Base-by-base conservation (phyloP, 108 stramenopile species). In the Cyclotella baltica region DNA sequence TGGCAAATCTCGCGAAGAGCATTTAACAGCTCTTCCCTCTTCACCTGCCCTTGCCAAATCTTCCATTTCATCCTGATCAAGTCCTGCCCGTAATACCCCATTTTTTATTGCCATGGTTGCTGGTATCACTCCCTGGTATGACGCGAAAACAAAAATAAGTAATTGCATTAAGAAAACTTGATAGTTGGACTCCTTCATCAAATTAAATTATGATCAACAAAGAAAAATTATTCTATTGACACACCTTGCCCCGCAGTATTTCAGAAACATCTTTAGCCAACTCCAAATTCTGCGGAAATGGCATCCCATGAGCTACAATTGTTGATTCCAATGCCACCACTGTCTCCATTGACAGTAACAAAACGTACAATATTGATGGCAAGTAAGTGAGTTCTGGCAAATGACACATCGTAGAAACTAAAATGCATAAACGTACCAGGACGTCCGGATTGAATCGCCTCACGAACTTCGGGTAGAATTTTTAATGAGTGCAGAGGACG, bases 231-330 rank as follows among this genome's bases (percentile, higher is more conserved):
- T 3, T 48, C 31, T 0, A 27, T 30, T 28, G 15, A 38, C 67
- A 22, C 29, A 80, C 78, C 51, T 83, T 79, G 20, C 70, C 33
- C 38, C 88, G 73, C 25, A 95, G 55, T 19, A 92, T 90, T 43
- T 48, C 8, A 66, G 89, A 89, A 4, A 95, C 79, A 28, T 89
- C 88, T 31, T 72, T 67, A 4, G 97, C 97, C 48, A 94, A 72
- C 55, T 96, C 67, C n/a, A 97, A 71, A 64, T 99, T 99, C 58
- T 98, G 82, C 10, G 99, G 99, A 78, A 86, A 99, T 6, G 99
- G 99, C 97, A 99, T 97, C 2, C 99, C 99, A 79, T 99, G 98
- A 1, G 98, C 94, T 34, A 99, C 93, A 69, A 99, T 99, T 57
- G 99, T 99, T 22, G 92, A 94, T 73, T 99, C 99, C 28, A 99